phyloP scores from a whole-genome alignment of 2,329 filamentous ascomycete species.

The Fusarium hostae region DNA sequence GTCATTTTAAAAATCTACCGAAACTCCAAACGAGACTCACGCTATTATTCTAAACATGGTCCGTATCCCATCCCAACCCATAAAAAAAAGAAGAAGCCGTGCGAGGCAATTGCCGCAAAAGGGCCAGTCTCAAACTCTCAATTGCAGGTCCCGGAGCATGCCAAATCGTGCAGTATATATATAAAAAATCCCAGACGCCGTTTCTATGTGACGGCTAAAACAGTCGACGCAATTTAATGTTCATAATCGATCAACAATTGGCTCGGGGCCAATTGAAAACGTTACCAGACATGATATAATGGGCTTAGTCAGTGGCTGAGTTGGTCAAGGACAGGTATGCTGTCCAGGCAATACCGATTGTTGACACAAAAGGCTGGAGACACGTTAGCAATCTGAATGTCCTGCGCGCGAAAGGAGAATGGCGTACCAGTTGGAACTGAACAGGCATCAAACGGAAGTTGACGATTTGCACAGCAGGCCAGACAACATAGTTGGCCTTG shows the following conservation, averaged over 20 bases:
- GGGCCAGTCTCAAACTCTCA: background rate
- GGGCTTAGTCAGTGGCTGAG: conserved; percentile 73
- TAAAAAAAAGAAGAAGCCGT: background rate
- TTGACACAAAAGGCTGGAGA: conserved; percentile 91
- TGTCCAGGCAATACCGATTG: conserved; percentile 96
- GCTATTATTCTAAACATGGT: conserved; percentile 10
- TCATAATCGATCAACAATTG: background rate
- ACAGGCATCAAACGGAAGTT: conserved; percentile 97
- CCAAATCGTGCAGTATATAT: background rate
- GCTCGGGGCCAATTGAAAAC: background rate
- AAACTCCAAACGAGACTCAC: conserved; percentile 25
- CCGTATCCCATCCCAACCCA: background rate
- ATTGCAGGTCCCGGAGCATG: background rate
- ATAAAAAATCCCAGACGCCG: conserved; percentile 12
- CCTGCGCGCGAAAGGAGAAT: accelerated
- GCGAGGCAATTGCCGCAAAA: background rate
- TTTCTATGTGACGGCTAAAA: conserved; percentile 1
- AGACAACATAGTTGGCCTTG: conserved; percentile 95
- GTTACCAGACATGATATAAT: background rate
- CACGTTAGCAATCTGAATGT: conserved; percentile 8
- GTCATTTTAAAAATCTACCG: conserved; percentile 3
- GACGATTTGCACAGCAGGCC: conserved; percentile 95
- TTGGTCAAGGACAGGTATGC: conserved; percentile 95
- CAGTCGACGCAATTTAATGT: background rate
- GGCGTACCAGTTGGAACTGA: conserved; percentile 92